Evolutionary conservation across 306 rosid genomes (phyloP).

Genomic region (Vigna radiata): DNA sequence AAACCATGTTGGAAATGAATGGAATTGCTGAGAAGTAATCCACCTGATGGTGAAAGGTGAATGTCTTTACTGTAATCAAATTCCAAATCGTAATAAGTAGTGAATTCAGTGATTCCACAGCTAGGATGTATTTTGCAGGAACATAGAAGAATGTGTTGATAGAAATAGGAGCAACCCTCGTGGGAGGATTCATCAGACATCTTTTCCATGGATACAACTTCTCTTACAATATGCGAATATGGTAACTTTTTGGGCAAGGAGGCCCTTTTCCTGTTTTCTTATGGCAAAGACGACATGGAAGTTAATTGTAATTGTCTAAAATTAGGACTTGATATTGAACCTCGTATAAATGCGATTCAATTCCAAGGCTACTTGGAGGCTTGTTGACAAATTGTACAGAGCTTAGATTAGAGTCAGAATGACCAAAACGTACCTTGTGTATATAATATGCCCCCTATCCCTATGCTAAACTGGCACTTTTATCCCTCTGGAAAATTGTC

Average conservation of each 20-base stretch:
- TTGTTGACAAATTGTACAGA: slow-evolving; percentile 41
- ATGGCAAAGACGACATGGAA: slow-evolving; percentile 18
- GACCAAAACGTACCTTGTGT: slow-evolving; percentile 23
- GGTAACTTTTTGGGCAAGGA: slow-evolving; percentile 30
- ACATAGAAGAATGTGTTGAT: slow-evolving; percentile 6
- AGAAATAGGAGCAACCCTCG: slow-evolving; percentile 37
- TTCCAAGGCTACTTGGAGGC: slow-evolving; percentile 6
- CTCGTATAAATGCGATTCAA: slow-evolving; percentile 35
- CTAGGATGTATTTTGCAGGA: slow-evolving; percentile 38
- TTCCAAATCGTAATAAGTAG: slow-evolving; percentile 1
- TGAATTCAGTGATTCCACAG: slow-evolving; percentile 19
- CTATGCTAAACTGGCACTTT: slow-evolving; percentile 12
- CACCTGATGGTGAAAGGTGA: slow-evolving; percentile 48
- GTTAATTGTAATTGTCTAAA: slow-evolving; percentile 24
- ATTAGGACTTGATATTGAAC: slow-evolving; percentile 35
- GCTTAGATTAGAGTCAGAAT: slow-evolving; percentile 22
- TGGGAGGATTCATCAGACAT: slow-evolving; percentile 33
- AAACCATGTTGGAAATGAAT: slow-evolving; percentile 30
- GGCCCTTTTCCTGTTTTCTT: slow-evolving; percentile 18
- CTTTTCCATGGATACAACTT: slow-evolving; percentile 29
- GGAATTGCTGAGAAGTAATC: slow-evolving; percentile 45
- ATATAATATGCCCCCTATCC: slow-evolving; percentile 5
- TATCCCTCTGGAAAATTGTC: slow-evolving; percentile 6
- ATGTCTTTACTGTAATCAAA: slow-evolving; percentile 8
- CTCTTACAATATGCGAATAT: slow-evolving; percentile 1